Percentiles rank a stretch among this genome's conserved stretches.
Evolutionary conservation across 257 asterid species (phyloP).

Genomic region (Solanum arcanum): DNA sequence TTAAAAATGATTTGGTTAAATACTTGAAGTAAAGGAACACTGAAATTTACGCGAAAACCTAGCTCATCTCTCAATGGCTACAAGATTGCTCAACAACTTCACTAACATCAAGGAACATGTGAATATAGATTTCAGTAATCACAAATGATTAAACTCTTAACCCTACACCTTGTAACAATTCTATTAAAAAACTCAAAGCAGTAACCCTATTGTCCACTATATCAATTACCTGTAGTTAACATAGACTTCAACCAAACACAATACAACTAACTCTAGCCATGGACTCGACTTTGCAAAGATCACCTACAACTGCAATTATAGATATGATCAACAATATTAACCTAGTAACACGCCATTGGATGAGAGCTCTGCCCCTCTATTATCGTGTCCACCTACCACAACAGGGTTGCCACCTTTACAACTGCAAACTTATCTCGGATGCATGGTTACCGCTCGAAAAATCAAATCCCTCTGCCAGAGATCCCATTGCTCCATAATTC

Average conservation of each 20-base stretch:
- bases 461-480: background rate
- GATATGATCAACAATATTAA: no score
- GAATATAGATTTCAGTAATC: background rate
- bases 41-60: no score
- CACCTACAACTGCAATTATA: background rate
- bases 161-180: background rate
- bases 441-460: background rate
- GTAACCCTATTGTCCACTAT: background rate
- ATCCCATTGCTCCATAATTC: background rate
- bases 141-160: background rate
- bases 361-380: background rate
- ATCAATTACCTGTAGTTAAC: background rate
- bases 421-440: background rate
- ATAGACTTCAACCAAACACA: background rate
- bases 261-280: background rate
- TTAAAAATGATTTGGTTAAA: no score
- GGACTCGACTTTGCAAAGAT: background rate
- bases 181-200: background rate
- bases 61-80: background rate
- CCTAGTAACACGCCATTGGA: background rate
- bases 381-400: no score
- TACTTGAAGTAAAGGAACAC: background rate
- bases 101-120: background rate
- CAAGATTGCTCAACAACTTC: background rate
- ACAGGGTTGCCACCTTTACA: no score